phyloP scores from a whole-genome alignment of 2,329 filamentous ascomycete species.

The Colletotrichum camelliae region DNA sequence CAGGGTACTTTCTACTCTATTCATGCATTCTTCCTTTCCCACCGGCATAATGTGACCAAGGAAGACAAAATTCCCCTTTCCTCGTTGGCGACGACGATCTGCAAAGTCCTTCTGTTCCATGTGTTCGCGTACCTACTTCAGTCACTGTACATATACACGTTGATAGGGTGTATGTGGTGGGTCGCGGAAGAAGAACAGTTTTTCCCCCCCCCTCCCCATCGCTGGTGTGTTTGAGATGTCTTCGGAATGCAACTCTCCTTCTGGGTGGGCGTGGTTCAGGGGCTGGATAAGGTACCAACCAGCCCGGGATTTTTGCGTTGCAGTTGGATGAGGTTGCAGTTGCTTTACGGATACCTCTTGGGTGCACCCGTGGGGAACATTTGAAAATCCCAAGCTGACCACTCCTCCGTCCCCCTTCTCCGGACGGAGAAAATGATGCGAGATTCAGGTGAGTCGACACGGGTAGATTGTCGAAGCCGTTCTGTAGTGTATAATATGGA shows the following conservation, averaged over 20 bases:
- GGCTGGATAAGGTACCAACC: neutral
- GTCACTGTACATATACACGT: neutral
- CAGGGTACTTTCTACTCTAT: neutral
- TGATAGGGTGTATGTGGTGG: neutral
- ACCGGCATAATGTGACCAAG: neutral
- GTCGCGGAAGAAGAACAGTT: neutral
- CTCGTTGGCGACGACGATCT: neutral
- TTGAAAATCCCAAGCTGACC: neutral
- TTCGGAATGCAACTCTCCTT: neutral
- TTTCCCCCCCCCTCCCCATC: neutral
- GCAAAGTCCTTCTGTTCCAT: neutral
- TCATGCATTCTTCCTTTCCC: neutral
- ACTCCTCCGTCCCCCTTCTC: neutral
- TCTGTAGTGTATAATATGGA: neutral
- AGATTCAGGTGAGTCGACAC: conserved; percentile 21
- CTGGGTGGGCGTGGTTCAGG: neutral
- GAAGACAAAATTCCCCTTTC: neutral
- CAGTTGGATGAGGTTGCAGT: neutral
- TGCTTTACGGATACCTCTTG: neutral
- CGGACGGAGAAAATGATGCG: conserved; percentile 6
- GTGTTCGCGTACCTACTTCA: neutral
- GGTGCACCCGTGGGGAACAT: conserved; percentile 12
- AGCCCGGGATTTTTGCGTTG: neutral
- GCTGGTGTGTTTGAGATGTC: neutral
- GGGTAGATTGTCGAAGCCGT: conserved; percentile 19